Conservation (phyloP, 257 asterid genomes). For the Ehretia macrophylla region DNA sequence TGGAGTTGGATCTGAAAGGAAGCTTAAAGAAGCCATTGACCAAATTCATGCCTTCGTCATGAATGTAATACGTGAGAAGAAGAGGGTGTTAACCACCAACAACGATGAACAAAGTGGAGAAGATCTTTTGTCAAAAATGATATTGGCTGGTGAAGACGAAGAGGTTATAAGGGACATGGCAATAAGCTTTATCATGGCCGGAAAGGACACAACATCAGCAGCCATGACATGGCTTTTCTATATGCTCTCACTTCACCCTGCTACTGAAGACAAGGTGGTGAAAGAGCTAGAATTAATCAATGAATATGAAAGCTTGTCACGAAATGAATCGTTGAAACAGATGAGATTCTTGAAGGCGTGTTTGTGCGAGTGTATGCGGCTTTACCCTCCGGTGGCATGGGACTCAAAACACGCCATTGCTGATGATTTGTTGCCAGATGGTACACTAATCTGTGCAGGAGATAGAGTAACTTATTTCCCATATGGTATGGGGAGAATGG, state of each 20-base stretch:
- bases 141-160: slow-evolving; percentile 31
- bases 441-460: slow-evolving; percentile 47
- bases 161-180: slow-evolving; percentile 40
- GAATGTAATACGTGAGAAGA: slow-evolving; percentile 28
- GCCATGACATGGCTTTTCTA: slow-evolving; percentile 75
- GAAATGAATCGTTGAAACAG: slow-evolving; percentile 22
- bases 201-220: slow-evolving; percentile 63
- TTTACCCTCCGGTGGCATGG: slow-evolving; percentile 96
- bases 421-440: slow-evolving; percentile 72
- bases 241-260: slow-evolving; percentile 36
- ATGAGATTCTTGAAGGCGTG: slow-evolving; percentile 55
- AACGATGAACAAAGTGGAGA: slow-evolving; percentile 5
- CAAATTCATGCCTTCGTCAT: slow-evolving; percentile 35
- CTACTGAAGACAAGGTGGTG: slow-evolving; percentile 30
- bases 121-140: slow-evolving; percentile 41
- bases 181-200: slow-evolving; percentile 68
- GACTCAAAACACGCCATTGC: slow-evolving; percentile 68
- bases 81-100: neutral
- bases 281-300: slow-evolving; percentile 26
- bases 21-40: slow-evolving; percentile 35
- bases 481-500: slow-evolving; percentile 82
- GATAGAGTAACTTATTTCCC: slow-evolving; percentile 75
- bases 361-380: slow-evolving; percentile 70
- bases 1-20: slow-evolving; percentile 41
- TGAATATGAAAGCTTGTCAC: neutral